Evolutionary conservation across 495 filamentous ascomycete species (phyloP).

Genomic region (Penicillium paradoxum): DNA sequence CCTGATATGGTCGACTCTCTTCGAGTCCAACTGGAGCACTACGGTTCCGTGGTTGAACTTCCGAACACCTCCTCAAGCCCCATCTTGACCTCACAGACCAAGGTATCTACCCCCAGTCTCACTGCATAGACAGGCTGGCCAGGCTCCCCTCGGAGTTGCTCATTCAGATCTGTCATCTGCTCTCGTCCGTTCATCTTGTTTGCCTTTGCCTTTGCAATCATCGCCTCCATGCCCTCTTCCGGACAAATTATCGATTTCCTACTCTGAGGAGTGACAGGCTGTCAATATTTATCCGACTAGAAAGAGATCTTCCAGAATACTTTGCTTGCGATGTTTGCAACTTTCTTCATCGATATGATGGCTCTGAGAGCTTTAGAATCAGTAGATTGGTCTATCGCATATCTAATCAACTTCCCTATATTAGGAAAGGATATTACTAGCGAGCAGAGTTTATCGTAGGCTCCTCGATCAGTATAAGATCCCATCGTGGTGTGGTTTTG

Average conservation of each 20-base stretch:
- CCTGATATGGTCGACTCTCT: too few species aligned
- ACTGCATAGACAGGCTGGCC: not conserved
- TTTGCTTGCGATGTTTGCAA: conserved; percentile 15
- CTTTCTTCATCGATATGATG: conserved; percentile 15
- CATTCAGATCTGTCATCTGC: conserved; percentile 3
- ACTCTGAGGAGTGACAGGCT: not conserved
- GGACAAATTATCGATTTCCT: not conserved
- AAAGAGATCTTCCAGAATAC: conserved; percentile 11
- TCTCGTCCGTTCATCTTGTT: conserved; percentile 2
- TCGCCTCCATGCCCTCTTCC: conserved; percentile 2
- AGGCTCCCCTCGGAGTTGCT: conserved; percentile 4
- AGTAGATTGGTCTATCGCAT: not conserved
- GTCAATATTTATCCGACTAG: conserved; percentile 7
- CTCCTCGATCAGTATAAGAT: not conserved
- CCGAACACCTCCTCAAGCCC: too few species aligned
- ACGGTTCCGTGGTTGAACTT: too few species aligned
- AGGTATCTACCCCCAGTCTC: not conserved
- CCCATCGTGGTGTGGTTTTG: not conserved
- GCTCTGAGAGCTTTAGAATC: conserved; percentile 12
- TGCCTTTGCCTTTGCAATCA: conserved; percentile 10
- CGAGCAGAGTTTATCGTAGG: not conserved
- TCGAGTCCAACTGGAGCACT: too few species aligned
- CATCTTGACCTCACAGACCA: not conserved
- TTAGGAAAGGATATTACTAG: not conserved
- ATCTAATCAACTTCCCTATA: conserved; percentile 6